Evolutionary conservation across 495 filamentous ascomycete species (phyloP), one percentile per base, ranked within the genome.

Genomic region (Trichoderma parareesei): DNA sequence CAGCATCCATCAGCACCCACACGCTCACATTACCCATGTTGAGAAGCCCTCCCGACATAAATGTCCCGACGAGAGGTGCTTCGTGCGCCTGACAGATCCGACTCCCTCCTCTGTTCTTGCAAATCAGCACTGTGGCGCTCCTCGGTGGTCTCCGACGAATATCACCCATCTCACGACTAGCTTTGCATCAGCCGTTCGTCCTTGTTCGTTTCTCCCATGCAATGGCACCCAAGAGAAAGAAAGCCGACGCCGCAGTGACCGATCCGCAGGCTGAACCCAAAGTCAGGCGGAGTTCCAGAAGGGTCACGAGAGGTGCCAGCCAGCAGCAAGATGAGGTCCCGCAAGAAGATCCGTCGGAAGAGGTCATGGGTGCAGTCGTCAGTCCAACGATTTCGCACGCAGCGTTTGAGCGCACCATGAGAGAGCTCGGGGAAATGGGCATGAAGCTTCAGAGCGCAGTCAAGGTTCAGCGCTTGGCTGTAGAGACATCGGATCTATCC

Each of bases 371-470:
- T 10, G 9, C 27, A 14, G 20, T 27, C 27, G 33, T 10, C 20
- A 35, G 46, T 18, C n/a, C 53, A 38, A 57, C 9, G 0, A 3
- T 35, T 33, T 35, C 53, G 7, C 53, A 9, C 9, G 53, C 35
- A 11, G 53, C 53, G 20, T 57, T 57, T 49, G 3, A 59, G 11
- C 35, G 53, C 60, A 38, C 69, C 33, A 49, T 75, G 35, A 53
- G 61, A 27, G 42, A 63, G 59, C 69, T 74, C 10, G 70, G 68
- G 18, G 68, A 71, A 53, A 74, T 75, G 71, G 73, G 74, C 43
- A 61, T 72, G 18, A 48, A 63, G 16, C 64, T 75, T 3, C 68
- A 69, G 2, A 65, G 69, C 5, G 60, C 63, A 27, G 59, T 67
- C 14, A 71, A 70, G 37, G 62, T 65, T 14, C 72, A 74, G 63